Evolutionary conservation across 768 basidiomycete species (phyloP), one percentile per base, ranked within the genome.

Genomic region (Amanita jacksonii): DNA sequence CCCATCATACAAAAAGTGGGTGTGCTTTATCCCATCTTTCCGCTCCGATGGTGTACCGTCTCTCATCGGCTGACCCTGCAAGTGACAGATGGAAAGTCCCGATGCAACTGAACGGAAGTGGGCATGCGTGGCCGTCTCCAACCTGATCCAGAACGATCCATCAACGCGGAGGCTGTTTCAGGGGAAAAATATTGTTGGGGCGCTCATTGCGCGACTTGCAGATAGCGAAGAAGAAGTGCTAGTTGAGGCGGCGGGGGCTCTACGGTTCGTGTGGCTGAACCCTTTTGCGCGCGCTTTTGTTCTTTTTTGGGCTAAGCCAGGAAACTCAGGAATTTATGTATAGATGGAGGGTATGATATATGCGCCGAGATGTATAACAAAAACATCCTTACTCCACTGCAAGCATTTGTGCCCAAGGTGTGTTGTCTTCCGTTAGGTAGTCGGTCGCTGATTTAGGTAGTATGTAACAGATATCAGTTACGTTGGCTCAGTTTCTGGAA

Each of bases 331-430:
- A 97, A 96, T 65, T 63, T 97, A 10, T 91, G 89, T 55, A 82
- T 97, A 55, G 93, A 97, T 57, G 93, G 92, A 12, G 93, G 93
- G 41, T 86, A 88, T 57, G 91, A 96, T 51, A 85, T 96, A 37
- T 93, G 92, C 54, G 89, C 85, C 1, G 90, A 96, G 62, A 93
- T 97, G 88, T 93, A 84, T 65, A 96, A 97, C 62, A 96, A 96
- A 67, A 88, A 87, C 52, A 81, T 96, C 35, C 67, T 96, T 39
- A 72, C 79, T 5, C 86, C 87, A 2, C 61, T 91, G 46, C 78
- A 70, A 52, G 70, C 74, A 0, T 86, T 89, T 53, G 70, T 91
- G 13, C 81, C 85, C 5, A 91, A 89, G 68, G 90, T 87, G 51
- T 32, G 59, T 45, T 23, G 48, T 19, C 19, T 19, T 24, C 5